Evolutionary conservation across 1,139 yeast species (phyloP).

Genomic region (Scheffersomyces titani): DNA sequence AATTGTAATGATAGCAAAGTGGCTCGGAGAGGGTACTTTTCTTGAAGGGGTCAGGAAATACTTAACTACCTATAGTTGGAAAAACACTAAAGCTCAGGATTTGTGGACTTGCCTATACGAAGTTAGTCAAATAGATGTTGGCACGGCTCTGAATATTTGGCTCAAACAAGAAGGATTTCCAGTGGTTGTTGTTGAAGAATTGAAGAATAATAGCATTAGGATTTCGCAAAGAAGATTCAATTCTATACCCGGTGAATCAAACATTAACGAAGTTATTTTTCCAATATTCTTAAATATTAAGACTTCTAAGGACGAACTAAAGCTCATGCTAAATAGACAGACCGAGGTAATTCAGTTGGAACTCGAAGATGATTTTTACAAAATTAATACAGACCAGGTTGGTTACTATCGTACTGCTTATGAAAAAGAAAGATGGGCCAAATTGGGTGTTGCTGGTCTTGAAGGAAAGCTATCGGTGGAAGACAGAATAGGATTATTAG

Average conservation of each 20-base stretch:
- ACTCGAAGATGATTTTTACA: conserved; percentile 15
- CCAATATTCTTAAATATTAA: conserved; percentile 19
- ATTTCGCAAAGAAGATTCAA: conserved; percentile 17
- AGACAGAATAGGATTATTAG: conserved; percentile 19
- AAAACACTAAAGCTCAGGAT: conserved; percentile 17
- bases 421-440: conserved; percentile 16
- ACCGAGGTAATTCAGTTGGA: conserved; percentile 7
- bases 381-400: conserved; percentile 16
- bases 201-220: conserved; percentile 3
- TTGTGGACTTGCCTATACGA: conserved; percentile 17
- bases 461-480: conserved; percentile 18
- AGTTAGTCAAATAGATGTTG: conserved; percentile 17
- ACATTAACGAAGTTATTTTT: conserved; percentile 14
- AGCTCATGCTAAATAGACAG: conserved; percentile 11
- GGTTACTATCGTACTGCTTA: conserved; percentile 19
- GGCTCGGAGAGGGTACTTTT: conserved; percentile 19
- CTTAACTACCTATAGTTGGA: conserved; percentile 19
- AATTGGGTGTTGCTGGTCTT: conserved; percentile 14
- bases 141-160: conserved; percentile 18
- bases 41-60: conserved; percentile 17
- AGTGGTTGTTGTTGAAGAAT: conserved; percentile 10
- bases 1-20: conserved; percentile 15
- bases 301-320: conserved; percentile 15
- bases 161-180: conserved; percentile 18
- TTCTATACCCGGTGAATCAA: conserved; percentile 16